Base-by-base conservation (phyloP, 495 filamentous ascomycete species). In the Corynascus novoguineensis region DNA sequence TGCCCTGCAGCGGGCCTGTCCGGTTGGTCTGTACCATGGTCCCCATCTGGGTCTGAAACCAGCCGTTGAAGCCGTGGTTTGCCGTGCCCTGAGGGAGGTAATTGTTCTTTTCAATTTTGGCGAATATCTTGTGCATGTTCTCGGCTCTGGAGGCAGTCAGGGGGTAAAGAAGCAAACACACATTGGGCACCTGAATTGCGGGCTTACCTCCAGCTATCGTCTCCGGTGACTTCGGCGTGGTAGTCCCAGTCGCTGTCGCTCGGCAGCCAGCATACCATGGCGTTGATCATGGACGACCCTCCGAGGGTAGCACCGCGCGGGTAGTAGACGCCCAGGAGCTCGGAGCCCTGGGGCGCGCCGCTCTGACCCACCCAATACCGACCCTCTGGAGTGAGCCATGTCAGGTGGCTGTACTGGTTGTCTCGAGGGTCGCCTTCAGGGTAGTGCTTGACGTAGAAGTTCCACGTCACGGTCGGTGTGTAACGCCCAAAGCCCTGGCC, bases 21-120 rank as follows among this genome's bases (percentile, higher is more conserved):
- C 62, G 61, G 15, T 53, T 38, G 38, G 58, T 50, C 52, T 68
- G 66, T 8, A 59, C 42, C 58, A 64, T 66, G 46, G 63, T 47
- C 32, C 64, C 67, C 69, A 70, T 72, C 44, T 64, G 60, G 31
- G 68, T 72, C 44, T 72, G 64, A 60, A 72, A 72, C 53, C 7
- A 50, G 14, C 47, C 47, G 47, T 50, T 21, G 29, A 50, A 50
- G 1, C 47, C 47, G 31, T 50, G 47, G 31, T 50, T 50, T 17
- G 31, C 17, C 6, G 47, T 35, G 31, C 47, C 47, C 19, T 22
- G 21, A 19, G 29, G 5, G 8, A 14, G 9, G 29, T 50, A 50
- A 31, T 50, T 50, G 29, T 50, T 50, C 47, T 50, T 50, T 24
- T 50, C 47, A 31, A 50, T 50, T 19, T 21, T 34, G 29, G 47